Base-by-base conservation (phyloP, 495 filamentous ascomycete species). In the Penicillium robsamsonii region DNA sequence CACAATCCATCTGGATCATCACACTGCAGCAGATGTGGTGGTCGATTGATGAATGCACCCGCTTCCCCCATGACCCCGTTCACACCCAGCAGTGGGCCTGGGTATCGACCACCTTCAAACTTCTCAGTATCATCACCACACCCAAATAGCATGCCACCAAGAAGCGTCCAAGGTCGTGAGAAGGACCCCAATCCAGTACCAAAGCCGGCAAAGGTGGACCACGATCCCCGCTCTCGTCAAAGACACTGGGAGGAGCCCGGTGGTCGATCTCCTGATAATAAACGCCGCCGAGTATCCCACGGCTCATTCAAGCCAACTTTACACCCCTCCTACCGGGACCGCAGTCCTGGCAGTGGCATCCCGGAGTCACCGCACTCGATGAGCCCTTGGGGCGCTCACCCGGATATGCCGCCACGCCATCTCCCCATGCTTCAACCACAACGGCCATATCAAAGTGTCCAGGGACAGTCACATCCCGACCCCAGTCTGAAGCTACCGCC, bases 401-500 rank as follows among this genome's bases (percentile, higher is more conserved):
- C 70, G 18, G 70, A 68, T 18, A 63, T 70, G 40, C 52, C 66
- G 29, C 67, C 60, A 18, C 66, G 66, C 12, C 67, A 70, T 10
- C 62, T 72, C 17, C 73, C 73, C 3, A 71, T 79, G 65, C 61
- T 73, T 18, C 75, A 77, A 42, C 68, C 69, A 12, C 65, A 68
- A 3, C 65, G 70, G 10, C 68, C 68, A 6, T 63, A 65, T 46
- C 63, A 57, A 12, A 64, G 55, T 38, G 46, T 53, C 9, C 64
- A 62, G n/a, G 53, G 63, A 8, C 53, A 63, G 47, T 47, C 63
- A 31, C 60, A 63, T 15, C 69, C 66, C n/a, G 75, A 80, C 46
- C 69, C 71, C 27, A 77, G 73, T 37, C 67, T 82, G 17, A 80
- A 75, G 44, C 74, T 90, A 1, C 83, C 87, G 4, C 87, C 87